Conservation (phyloP, 1,284 basidiomycete species). For the Puccinia sorghi region DNA sequence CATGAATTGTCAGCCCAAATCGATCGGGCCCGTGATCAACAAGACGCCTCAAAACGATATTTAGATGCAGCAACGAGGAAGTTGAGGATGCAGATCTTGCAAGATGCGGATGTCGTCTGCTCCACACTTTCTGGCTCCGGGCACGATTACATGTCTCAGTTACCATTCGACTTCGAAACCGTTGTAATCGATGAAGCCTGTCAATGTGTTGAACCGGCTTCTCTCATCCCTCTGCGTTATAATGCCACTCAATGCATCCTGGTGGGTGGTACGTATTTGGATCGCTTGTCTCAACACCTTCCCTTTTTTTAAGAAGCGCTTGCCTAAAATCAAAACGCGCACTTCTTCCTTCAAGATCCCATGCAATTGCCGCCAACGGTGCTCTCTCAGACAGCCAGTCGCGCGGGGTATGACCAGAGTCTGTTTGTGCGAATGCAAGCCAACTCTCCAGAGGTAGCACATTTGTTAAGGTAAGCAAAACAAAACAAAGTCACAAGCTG, state of each 20-base stretch:
- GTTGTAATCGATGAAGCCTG: conserved; percentile 98
- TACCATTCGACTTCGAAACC: conserved; percentile 81
- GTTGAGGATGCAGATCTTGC: conserved; percentile 73
- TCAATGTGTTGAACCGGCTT: conserved; percentile 92
- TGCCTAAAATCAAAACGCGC: not conserved
- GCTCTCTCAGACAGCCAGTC: conserved; percentile 80
- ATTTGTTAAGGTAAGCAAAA: conserved; percentile 75
- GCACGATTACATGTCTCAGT: conserved; percentile 76
- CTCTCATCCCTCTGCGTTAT: conserved; percentile 94
- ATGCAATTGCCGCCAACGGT: conserved; percentile 97
- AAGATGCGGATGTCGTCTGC: conserved; percentile 90
- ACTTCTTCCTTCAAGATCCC: conserved; percentile 67
- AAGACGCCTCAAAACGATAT: conserved; percentile 70
- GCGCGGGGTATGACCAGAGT: conserved; percentile 80
- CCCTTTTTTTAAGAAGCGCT: too few species aligned
- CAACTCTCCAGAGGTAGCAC: conserved; percentile 73
- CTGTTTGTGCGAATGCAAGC: conserved; percentile 91
- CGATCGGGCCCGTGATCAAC: conserved; percentile 76
- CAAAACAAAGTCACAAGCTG: not conserved
- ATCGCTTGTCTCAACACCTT: conserved; percentile 6
- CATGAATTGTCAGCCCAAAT: conserved; percentile 69
- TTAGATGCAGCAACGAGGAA: conserved; percentile 75
- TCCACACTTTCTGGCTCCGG: conserved; percentile 89
- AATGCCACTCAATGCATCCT: conserved; percentile 80
- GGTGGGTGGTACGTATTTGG: conserved; percentile 72